Base-by-base conservation (phyloP, 2,329 filamentous ascomycete species). In the Macrophomina pseudophaseolina region DNA sequence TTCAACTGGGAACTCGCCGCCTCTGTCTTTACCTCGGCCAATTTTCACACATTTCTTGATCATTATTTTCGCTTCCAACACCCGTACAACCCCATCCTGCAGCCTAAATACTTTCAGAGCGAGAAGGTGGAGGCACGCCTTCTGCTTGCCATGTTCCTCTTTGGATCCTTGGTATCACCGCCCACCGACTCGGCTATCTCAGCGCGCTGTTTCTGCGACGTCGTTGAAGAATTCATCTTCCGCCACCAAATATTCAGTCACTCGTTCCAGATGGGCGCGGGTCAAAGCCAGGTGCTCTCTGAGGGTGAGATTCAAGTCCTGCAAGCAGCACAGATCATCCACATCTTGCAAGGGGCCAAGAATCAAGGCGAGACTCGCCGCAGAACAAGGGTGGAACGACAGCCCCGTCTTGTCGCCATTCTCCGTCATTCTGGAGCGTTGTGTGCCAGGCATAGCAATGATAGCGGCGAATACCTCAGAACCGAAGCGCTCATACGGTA, bases 281-380 rank as follows among this genome's bases (percentile, higher is more conserved):
- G 23, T 6, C 28, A 8, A 11, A n/a, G n/a, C 8, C n/a, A 9
- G 4, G 33, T 12, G 3, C 6, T 33, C 4, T 35, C 51, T 32
- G 12, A 9, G 30, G 30, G 5, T 18, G 53, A 56, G n/a, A 56
- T 56, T 18, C 16, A 56, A 5, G 16, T 40, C 18, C 7, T 56
- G 33, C 53, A 56, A 40, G 53, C 53, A 14, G 53, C 53, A 5
- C 33, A 40, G 18, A 56, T 56, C 35, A 56, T 56, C 18, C 9
- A 23, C 4, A 56, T n/a, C 16, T 18, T 56, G 18, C 53, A 56
- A 23, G n/a, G 53, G 11, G 33, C 16, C 35, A 56, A n/a, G 35
- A 56, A 56, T 7, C 28, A 56, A 5, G 7, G 2, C 8, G n/a
- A 40, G 4, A 56, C 53, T 12, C 53, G 35, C 11, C 53, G 53